Evolutionary conservation across 2,329 filamentous ascomycete species (phyloP), one percentile per base, ranked within the genome.

Genomic region (Trichoderma brevicompactum): DNA sequence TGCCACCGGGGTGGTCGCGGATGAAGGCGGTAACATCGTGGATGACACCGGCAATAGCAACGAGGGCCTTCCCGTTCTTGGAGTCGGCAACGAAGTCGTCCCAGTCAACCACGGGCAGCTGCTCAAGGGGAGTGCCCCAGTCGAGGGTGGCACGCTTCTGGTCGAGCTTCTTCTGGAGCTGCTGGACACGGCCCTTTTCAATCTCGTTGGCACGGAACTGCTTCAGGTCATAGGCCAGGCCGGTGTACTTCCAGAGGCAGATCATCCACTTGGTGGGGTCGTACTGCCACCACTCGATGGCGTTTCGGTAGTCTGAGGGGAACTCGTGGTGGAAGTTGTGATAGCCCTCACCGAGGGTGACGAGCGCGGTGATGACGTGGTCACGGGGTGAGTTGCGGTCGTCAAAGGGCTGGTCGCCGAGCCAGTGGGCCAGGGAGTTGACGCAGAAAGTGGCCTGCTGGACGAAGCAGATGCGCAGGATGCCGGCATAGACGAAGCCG

Each of bases 291-390:
- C 92, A 96, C 79, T 92, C 84, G 71, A 95, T 94, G 68, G 92
- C 92, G 77, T 96, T 96, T 76, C 92, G 91, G 87, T 95, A 96
- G 79, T 96, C 92, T 10, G 91, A 94, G 63, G 92, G 92, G 81
- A 96, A 96, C 79, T 96, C 92, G 84, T 96, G 92, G 81, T 96
- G 92, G 85, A 96, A 96, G 85, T 96, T 96, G 85, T 96, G 92
- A 82, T 96, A 96, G 36, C 92, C 92, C 80, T 94, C 92, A 55
- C 92, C 92, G 23, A 96, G 89, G 49, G 92, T 96, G 71, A 92
- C 89, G 17, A 96, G 81, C 50, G 92, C 92, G 46, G 92, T 96
- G 79, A 96, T 87, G 75, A 94, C 85, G 79, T 96, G 92, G 74
- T 96, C 92, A 77, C 92, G 89, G 69, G 92, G 92, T 67, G 90